Base-by-base conservation (phyloP, 352 stramenopile species). In the Globisporangium camurandrum region DNA sequence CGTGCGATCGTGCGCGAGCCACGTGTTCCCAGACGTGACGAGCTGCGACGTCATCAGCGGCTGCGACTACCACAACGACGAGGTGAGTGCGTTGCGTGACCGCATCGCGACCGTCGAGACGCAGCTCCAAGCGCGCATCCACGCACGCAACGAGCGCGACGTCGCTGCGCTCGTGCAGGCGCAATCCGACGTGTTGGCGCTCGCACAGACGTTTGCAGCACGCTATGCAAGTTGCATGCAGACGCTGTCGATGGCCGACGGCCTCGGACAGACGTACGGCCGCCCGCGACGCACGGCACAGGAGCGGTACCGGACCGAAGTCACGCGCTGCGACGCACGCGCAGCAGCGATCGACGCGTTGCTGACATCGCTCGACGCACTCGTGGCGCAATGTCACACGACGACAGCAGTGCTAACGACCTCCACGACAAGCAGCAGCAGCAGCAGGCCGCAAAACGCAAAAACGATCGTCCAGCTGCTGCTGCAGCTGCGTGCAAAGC, bases 231-330 rank as follows among this genome's bases (percentile, higher is more conserved):
- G 42, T n/a, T 93, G 74, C 44, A 54, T 88, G 19, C 84, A 93
- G 51, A 80, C 57, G 33, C 57, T 97, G 40, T 89, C 79, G 16
- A 88, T 97, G 65, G 82, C 84, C 46, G 84, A 96, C 56, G 87
- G 88, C 0, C 64, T 97, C 0, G 87, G 87, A 0, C 84, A 88
- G 57, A 96, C 93, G 61, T 97, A 91, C 33, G 86, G 88, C 14
- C 59, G 89, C 22, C 88, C 88, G 46, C 64, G 84, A 0, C 78
- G 87, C 28, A 82, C 70, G 12, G 86, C 88, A 2, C 84, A 95
- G 56, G 87, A 96, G 50, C 57, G 73, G 14, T 86, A 92, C 34
- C 73, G 88, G 4, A 90, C 81, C 1, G 83, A 93, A 51, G 86
- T 89, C 14, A 87, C 77, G 22, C 77, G 77, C 8, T 87, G 81